These are phyloP conservation scores for Aspergillus sp. DNA, from an alignment of 2,329 filamentous ascomycete species.

Conservation along the genomic window DNA sequence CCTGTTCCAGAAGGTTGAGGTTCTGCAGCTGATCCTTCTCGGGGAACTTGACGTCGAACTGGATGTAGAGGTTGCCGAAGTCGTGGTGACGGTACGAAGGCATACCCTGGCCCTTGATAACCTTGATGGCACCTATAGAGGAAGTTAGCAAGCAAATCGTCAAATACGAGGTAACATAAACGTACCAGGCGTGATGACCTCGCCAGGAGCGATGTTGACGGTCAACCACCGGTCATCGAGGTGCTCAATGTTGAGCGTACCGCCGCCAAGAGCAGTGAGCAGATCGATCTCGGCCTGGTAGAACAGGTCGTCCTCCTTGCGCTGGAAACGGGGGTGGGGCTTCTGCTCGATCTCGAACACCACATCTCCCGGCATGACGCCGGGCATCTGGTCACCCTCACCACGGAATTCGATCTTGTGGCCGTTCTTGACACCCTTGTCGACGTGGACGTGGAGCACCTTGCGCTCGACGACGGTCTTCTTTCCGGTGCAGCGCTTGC, in stretches of 20 bases:
- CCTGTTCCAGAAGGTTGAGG: slow-evolving; percentile 75
- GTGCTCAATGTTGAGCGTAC: slow-evolving; percentile 89
- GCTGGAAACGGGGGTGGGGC: slow-evolving; percentile 91
- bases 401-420: slow-evolving; percentile 97
- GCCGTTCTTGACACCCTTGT: slow-evolving; percentile 87
- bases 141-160: slow-evolving; percentile 7
- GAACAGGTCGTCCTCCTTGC: slow-evolving; percentile 93
- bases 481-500: slow-evolving; percentile 95
- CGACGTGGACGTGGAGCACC: slow-evolving; percentile 96
- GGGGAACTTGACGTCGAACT: slow-evolving; percentile 97
- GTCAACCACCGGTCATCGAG: slow-evolving; percentile 96
- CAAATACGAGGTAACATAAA: neutral
- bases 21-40: slow-evolving; percentile 68
- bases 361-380: slow-evolving; percentile 90
- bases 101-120: slow-evolving; percentile 96
- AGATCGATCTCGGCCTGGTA: slow-evolving; percentile 96
- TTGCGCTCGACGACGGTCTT: slow-evolving; percentile 98
- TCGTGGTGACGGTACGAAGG: slow-evolving; percentile 94
- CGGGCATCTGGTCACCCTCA: slow-evolving; percentile 93
- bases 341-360: slow-evolving; percentile 99
- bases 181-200: slow-evolving; percentile 90
- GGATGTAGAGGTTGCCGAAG: slow-evolving; percentile 92
- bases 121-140: slow-evolving; percentile 76
- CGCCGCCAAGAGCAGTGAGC: slow-evolving; percentile 89
- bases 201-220: slow-evolving; percentile 87